phyloP scores from a whole-genome alignment of 306 rosid species.

The Lagenaria siceraria region DNA sequence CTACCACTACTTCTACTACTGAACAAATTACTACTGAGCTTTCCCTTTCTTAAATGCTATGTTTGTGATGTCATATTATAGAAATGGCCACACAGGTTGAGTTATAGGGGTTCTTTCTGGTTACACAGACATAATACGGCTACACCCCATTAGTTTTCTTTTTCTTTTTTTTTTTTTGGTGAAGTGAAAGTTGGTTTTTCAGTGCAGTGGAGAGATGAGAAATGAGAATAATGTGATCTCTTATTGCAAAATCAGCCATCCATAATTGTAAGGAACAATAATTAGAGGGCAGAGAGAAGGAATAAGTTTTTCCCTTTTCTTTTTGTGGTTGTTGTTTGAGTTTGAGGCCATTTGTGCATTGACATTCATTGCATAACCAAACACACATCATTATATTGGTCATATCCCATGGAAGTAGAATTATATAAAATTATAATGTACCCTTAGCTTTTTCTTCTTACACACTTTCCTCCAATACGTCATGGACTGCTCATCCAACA shows the following conservation, averaged over 20 bases:
- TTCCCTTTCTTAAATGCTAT: slow-evolving; percentile 33
- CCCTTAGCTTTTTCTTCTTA: too few relatives aligned
- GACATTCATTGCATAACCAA: neutral
- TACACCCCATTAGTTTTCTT: neutral
- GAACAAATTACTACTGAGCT: slow-evolving; percentile 55
- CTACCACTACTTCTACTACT: too few relatives aligned
- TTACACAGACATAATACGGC: neutral
- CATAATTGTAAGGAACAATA: neutral
- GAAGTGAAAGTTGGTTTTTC: neutral
- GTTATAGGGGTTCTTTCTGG: too few relatives aligned
- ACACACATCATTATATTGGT: too few relatives aligned
- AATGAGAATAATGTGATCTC: neutral
- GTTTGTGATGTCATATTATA: neutral
- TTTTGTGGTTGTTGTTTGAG: neutral
- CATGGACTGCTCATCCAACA: too few relatives aligned
- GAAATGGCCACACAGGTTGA: too few relatives aligned
- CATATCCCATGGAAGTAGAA: too few relatives aligned
- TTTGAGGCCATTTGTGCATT: neutral
- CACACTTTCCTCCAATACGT: too few relatives aligned
- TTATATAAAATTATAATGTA: too few relatives aligned
- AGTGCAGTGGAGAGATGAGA: neutral
- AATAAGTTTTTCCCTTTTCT: too few relatives aligned
- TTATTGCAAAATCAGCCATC: neutral
- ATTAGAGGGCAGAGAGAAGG: neutral
- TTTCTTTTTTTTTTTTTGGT: neutral